These are phyloP conservation scores for Podaxis sp. DNA, from an alignment of 768 basidiomycete genomes.

Conservation along the genomic window DNA sequence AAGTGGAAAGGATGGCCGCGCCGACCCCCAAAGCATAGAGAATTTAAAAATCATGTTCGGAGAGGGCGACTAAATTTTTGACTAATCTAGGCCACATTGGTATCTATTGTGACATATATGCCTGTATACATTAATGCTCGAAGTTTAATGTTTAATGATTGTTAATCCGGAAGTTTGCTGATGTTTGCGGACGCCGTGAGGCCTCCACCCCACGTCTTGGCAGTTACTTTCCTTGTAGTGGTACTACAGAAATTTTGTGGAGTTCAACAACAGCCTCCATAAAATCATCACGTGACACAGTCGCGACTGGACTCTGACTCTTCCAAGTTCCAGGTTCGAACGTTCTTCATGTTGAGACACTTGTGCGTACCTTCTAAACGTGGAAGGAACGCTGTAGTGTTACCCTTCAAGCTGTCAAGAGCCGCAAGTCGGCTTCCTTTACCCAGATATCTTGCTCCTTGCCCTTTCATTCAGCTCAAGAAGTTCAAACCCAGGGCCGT, in stretches of 20 bases:
- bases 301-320: too few relatives aligned
- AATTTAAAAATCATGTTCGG: constrained; percentile 82
- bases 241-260: too few relatives aligned
- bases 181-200: too few relatives aligned
- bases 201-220: too few relatives aligned
- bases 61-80: constrained; percentile 25
- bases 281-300: too few relatives aligned
- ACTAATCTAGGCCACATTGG: neutral
- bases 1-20: constrained; percentile 32
- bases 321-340: too few relatives aligned
- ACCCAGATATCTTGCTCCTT: neutral
- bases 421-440: neutral
- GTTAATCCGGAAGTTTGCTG: too few relatives aligned
- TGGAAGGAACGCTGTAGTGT: neutral
- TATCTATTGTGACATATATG: neutral
- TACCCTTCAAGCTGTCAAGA: neutral
- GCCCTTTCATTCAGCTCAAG: neutral
- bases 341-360: neutral
- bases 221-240: too few relatives aligned
- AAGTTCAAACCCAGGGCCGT: neutral
- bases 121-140: neutral
- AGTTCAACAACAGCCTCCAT: too few relatives aligned
- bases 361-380: neutral
- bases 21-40: constrained; percentile 69
- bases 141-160: too few relatives aligned